phyloP scores from a whole-genome alignment of 139 green algal species.

The Spirogloea muscicola region DNA sequence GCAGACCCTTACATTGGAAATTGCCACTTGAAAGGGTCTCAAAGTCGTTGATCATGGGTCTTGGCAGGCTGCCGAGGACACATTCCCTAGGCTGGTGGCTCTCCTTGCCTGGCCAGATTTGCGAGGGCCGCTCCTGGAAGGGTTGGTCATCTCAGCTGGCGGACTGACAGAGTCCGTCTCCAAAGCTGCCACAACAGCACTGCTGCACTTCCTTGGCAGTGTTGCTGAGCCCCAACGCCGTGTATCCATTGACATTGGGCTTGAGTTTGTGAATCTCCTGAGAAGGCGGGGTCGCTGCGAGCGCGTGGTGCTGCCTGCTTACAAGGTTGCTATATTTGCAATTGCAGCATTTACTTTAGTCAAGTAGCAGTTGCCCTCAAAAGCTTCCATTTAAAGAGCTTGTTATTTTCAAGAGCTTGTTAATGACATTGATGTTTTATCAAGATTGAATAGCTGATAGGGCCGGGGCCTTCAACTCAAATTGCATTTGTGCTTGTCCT shows the following conservation, averaged over 20 bases:
- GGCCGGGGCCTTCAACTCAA: too few species aligned
- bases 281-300: not conserved
- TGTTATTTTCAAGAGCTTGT: too few species aligned
- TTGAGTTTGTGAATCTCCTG: not conserved
- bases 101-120: conserved; percentile 46
- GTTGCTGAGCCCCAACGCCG: not conserved
- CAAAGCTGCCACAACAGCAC: conserved; percentile 33
- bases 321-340: not conserved
- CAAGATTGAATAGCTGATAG: too few species aligned
- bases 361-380: too few species aligned
- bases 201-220: conserved; percentile 4
- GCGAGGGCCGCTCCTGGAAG: conserved; percentile 59
- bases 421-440: too few species aligned
- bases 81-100: conserved; percentile 41
- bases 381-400: too few species aligned
- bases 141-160: conserved; percentile 73
- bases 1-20: too few species aligned
- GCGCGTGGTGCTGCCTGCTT: not conserved
- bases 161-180: conserved; percentile 69
- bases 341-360: too few species aligned
- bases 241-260: not conserved
- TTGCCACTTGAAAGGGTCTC: too few species aligned
- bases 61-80: conserved; percentile 31
- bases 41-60: too few species aligned
- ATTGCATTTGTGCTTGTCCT: too few species aligned